Conservation (phyloP, 2,329 filamentous ascomycete genomes). For the Thielaviopsis populi region DNA sequence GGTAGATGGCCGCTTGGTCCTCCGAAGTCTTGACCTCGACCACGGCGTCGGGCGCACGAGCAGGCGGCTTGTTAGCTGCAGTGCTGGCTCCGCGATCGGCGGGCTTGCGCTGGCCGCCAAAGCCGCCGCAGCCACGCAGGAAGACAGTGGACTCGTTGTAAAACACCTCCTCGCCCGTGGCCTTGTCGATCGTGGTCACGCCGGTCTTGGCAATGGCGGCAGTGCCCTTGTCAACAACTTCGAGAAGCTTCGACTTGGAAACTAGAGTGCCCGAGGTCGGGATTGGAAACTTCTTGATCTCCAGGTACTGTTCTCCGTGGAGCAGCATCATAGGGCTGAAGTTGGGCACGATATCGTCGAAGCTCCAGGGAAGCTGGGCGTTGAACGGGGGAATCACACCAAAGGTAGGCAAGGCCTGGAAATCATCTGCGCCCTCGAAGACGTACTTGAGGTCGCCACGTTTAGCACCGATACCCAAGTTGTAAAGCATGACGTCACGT, state of each 20-base stretch:
- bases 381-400: constrained; percentile 92
- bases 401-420: constrained; percentile 89
- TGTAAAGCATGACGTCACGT: constrained; percentile 85
- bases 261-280: constrained; percentile 67
- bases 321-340: constrained; percentile 98
- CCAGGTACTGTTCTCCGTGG: constrained; percentile 96
- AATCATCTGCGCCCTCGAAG: constrained; percentile 80
- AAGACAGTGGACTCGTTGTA: constrained; percentile 96
- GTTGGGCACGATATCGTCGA: constrained; percentile 78
- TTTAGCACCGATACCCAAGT: constrained; percentile 85
- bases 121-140: constrained; percentile 79
- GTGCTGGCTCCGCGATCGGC: constrained; percentile 66
- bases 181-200: constrained; percentile 69
- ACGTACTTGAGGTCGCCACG: constrained; percentile 73
- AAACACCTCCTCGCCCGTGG: constrained; percentile 78
- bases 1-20: constrained; percentile 87
- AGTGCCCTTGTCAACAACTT: constrained; percentile 90
- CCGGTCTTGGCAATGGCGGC: constrained; percentile 71
- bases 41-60: constrained; percentile 62
- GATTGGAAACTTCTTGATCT: constrained; percentile 81
- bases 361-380: constrained; percentile 62
- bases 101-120: constrained; percentile 68
- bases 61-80: constrained; percentile 61
- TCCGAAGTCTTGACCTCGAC: constrained; percentile 75
- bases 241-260: constrained; percentile 66